phyloP scores from a whole-genome alignment of 192 early-diverging fungal species.

The Chytriomyces sp. region DNA sequence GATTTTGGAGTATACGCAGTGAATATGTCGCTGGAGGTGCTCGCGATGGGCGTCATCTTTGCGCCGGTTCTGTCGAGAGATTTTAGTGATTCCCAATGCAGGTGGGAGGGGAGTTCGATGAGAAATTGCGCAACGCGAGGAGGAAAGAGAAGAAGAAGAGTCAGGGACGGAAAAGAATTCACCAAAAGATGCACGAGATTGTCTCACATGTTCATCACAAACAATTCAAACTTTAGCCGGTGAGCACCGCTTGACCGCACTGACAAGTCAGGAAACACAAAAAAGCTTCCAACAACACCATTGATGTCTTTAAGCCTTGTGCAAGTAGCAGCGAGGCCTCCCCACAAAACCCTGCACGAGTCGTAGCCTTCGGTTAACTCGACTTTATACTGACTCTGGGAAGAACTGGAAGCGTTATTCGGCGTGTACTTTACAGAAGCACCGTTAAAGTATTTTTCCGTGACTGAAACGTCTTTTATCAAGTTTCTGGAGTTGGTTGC shows the following conservation, averaged over 20 bases:
- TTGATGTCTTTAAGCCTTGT: constrained; percentile 35
- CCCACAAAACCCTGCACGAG: constrained; percentile 28
- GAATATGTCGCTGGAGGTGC: constrained; percentile 22
- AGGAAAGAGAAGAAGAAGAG: too few relatives aligned
- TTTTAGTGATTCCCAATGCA: too few relatives aligned
- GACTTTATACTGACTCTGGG: neutral
- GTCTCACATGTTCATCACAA: constrained; percentile 1
- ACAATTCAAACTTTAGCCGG: constrained; percentile 45
- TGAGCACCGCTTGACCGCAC: constrained; percentile 51
- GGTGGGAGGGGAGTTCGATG: too few relatives aligned
- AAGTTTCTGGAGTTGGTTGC: neutral
- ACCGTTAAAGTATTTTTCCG: neutral
- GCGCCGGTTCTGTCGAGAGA: neutral
- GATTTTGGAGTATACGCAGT: constrained; percentile 44
- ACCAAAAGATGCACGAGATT: too few relatives aligned
- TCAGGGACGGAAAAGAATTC: too few relatives aligned
- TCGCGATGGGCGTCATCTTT: constrained; percentile 14
- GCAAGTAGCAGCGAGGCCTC: constrained; percentile 28
- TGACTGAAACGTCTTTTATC: neutral
- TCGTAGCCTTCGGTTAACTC: constrained; percentile 4
- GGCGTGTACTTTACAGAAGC: neutral
- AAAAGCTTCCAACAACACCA: constrained; percentile 45
- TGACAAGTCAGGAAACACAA: constrained; percentile 54
- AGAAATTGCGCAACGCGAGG: too few relatives aligned
- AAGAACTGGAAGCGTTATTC: neutral